Conservation (phyloP, 2,329 filamentous ascomycete genomes). For the Colletotrichum sidae region DNA sequence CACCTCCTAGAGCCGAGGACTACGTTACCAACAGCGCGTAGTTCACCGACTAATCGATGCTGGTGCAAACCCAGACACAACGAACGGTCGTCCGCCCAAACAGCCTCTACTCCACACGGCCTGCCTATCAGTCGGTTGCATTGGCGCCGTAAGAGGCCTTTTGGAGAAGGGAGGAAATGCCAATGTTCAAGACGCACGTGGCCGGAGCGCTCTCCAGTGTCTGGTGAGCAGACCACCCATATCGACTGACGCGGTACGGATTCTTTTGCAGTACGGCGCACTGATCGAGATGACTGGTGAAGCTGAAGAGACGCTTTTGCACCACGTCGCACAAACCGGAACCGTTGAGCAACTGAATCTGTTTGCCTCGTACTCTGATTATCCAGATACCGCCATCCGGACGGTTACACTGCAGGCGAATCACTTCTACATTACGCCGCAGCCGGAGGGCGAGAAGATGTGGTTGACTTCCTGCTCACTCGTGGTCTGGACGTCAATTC, state of each 20-base stretch:
- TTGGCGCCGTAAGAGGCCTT: conserved; percentile 24
- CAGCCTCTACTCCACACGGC: conserved; percentile 16
- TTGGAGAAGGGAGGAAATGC: conserved; percentile 25
- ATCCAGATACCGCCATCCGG: conserved; percentile 18
- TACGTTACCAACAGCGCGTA: conserved; percentile 24
- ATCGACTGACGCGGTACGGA: conserved; percentile 18
- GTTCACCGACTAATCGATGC: conserved; percentile 22
- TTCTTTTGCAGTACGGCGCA: conserved; percentile 18
- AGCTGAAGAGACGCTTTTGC: conserved; percentile 19
- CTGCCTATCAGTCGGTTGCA: conserved; percentile 6
- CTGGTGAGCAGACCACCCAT: conserved; percentile 17
- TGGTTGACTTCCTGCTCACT: conserved; percentile 21
- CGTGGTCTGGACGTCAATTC: conserved; percentile 20
- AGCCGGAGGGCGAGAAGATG: conserved; percentile 24
- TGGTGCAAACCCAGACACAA: conserved; percentile 20
- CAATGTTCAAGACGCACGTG: conserved; percentile 13
- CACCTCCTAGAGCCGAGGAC: conserved; percentile 8
- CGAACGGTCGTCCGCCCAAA: conserved; percentile 1
- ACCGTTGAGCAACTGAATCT: conserved; percentile 19
- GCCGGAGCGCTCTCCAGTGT: conserved; percentile 12
- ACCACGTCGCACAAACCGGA: conserved; percentile 17
- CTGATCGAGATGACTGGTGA: conserved; percentile 15
- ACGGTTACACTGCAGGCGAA: conserved; percentile 20
- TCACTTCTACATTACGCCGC: conserved; percentile 30
- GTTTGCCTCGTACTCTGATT: conserved; percentile 14